Conservation (phyloP, 179 eudicot genomes). For the Camellia oleifera region DNA sequence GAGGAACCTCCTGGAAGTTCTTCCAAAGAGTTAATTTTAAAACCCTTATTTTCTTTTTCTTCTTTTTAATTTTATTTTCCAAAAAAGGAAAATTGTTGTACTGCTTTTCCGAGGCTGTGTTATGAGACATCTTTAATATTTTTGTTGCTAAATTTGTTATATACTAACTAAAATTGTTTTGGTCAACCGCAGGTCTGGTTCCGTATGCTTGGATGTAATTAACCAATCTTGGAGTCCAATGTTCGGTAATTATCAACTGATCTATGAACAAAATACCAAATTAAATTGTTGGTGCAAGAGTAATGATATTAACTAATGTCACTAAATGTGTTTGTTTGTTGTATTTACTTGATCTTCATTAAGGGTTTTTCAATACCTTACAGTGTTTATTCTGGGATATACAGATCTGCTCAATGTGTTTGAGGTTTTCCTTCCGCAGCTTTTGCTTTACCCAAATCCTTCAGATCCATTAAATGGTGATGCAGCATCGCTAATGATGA, state of each 20-base stretch:
- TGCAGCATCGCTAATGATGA: conserved; percentile 89
- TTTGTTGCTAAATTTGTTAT: conserved; percentile 1
- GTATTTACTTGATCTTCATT: not conserved
- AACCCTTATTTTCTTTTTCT: too few species aligned
- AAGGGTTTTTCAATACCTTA: conserved; percentile 5
- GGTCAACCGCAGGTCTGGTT: conserved; percentile 70
- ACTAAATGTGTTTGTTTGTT: not conserved
- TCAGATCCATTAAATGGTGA: conserved; percentile 89
- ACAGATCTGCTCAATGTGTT: conserved; percentile 84
- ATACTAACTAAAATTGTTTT: conserved; percentile 21
- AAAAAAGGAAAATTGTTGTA: not conserved
- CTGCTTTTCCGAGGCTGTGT: not conserved
- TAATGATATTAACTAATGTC: not conserved
- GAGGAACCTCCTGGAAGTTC: not conserved
- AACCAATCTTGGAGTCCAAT: conserved; percentile 95
- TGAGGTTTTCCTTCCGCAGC: conserved; percentile 93
- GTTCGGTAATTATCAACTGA: conserved; percentile 60
- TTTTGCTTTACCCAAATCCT: conserved; percentile 81
- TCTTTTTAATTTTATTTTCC: too few species aligned
- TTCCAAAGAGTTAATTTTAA: too few species aligned
- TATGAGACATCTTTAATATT: not conserved
- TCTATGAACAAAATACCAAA: not conserved
- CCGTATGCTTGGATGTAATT: conserved; percentile 85
- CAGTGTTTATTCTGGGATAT: conserved; percentile 16
- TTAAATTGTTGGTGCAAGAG: not conserved